These are phyloP conservation scores for Escallonia herrerae DNA, from an alignment of 129 eudicot species.

Conservation along the genomic window DNA sequence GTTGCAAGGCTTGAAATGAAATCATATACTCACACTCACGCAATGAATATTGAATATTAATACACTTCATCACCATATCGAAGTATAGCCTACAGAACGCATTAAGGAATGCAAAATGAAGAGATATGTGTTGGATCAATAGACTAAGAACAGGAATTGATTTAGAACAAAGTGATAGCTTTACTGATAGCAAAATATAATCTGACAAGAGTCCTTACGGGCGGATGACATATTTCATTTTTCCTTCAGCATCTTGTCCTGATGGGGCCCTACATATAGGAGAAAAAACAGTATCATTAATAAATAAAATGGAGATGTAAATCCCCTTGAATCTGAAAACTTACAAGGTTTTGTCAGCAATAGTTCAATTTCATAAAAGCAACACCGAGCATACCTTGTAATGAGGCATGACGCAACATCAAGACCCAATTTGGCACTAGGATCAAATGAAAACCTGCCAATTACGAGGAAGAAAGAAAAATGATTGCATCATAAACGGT, in stretches of 20 bases:
- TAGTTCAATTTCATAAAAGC: not conserved
- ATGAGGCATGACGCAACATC: constrained; percentile 90
- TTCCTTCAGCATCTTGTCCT: constrained; percentile 83
- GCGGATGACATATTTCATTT: constrained; percentile 79
- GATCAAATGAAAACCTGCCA: constrained; percentile 90
- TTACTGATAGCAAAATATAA: not conserved
- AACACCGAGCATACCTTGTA: constrained; percentile 54
- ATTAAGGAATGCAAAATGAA: too few species aligned
- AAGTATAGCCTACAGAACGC: too few species aligned
- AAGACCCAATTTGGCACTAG: constrained; percentile 72
- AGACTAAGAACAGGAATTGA: too few species aligned
- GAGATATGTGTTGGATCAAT: too few species aligned
- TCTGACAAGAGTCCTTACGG: constrained; percentile 54
- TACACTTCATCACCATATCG: too few species aligned
- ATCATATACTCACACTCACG: too few species aligned
- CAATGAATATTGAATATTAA: too few species aligned
- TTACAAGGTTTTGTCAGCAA: constrained; percentile 6
- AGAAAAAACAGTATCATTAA: too few species aligned
- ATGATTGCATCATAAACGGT: too few species aligned
- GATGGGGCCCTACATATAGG: constrained; percentile 60
- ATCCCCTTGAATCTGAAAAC: not conserved
- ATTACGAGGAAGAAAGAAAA: constrained; percentile 12
- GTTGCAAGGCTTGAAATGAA: too few species aligned
- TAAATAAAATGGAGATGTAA: too few species aligned
- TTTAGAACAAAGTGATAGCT: too few species aligned